These are phyloP conservation scores for Aspergillus aculeatus DNA, from an alignment of 2,329 filamentous ascomycete genomes.

Conservation along the genomic window DNA sequence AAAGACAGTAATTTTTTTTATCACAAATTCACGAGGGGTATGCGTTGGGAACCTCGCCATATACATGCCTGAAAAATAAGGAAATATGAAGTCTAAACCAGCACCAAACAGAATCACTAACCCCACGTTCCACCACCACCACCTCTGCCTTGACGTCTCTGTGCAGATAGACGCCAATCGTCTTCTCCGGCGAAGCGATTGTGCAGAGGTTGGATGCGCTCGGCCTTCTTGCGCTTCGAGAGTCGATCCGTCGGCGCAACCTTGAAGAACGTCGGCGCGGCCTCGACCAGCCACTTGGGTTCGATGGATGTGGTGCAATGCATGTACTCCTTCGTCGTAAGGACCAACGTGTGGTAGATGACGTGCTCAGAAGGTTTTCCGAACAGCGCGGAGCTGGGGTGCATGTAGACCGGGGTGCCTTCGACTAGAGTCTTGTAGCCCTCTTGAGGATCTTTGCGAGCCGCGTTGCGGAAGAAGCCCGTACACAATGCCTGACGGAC, in stretches of 20 bases:
- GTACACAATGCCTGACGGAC: constrained; percentile 86
- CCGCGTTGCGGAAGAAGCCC: constrained; percentile 93
- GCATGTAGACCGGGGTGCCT: constrained; percentile 90
- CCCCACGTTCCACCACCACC: constrained; percentile 93
- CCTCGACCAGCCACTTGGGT: constrained; percentile 89
- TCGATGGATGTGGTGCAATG: constrained; percentile 90
- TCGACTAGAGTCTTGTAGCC: constrained; percentile 98
- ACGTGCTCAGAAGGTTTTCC: constrained; percentile 97
- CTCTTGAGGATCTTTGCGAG: constrained; percentile 91
- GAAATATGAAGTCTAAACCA: background rate
- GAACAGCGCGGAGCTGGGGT: constrained; percentile 87
- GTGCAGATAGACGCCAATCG: constrained; percentile 89
- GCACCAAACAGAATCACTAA: constrained; percentile 25
- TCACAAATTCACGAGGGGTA: constrained; percentile 6
- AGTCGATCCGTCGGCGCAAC: constrained; percentile 83
- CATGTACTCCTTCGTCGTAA: constrained; percentile 89
- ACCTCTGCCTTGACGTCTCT: constrained; percentile 78
- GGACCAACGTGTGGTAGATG: constrained; percentile 69
- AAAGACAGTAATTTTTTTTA: background rate
- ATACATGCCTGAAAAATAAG: constrained; percentile 4
- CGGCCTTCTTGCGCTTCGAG: constrained; percentile 88
- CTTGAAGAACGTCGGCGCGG: constrained; percentile 98
- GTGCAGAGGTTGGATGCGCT: constrained; percentile 91
- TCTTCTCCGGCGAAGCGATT: constrained; percentile 91
- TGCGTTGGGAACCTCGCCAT: constrained; percentile 8